phyloP scores from a whole-genome alignment of 257 asterid species.

The Primulina eburnea region DNA sequence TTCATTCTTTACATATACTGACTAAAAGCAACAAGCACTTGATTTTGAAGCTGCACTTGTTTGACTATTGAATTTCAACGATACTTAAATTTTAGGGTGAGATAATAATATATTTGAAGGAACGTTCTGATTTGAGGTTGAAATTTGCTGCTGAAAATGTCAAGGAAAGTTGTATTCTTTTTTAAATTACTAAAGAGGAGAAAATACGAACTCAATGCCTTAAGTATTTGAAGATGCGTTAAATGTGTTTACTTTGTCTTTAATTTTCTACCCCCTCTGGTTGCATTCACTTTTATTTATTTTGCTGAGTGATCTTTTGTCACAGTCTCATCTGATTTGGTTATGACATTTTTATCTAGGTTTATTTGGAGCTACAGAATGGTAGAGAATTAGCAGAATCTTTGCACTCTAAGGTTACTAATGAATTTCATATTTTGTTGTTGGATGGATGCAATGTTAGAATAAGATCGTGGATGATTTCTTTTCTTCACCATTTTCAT shows the following conservation, averaged over 20 bases:
- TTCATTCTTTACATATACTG: too few relatives aligned
- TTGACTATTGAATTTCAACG: conserved; percentile 2
- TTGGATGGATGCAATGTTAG: conserved; percentile 4
- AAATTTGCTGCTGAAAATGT: background rate
- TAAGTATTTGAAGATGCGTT: background rate
- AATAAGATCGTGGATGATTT: conserved; percentile 22
- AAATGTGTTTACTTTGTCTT: background rate
- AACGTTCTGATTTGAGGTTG: background rate
- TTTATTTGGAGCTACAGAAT: conserved; percentile 81
- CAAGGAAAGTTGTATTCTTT: background rate
- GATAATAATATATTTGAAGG: background rate
- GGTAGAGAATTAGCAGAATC: conserved; percentile 80
- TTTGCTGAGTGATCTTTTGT: background rate
- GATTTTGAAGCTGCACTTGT: background rate
- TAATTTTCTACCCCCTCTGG: background rate
- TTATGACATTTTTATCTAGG: conserved; percentile 49
- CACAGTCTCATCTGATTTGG: conserved; percentile 22
- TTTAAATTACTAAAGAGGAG: background rate
- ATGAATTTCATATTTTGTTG: conserved; percentile 9
- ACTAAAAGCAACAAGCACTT: too few relatives aligned
- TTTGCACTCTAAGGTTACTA: conserved; percentile 76
- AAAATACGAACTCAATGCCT: conserved; percentile 7
- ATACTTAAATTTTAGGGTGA: background rate
- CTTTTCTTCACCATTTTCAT: conserved; percentile 23
- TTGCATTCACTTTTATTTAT: background rate